Evolutionary conservation across 495 filamentous ascomycete genomes (phyloP), one percentile per base, ranked within the genome.

Genomic region (Talaromyces ruber): DNA sequence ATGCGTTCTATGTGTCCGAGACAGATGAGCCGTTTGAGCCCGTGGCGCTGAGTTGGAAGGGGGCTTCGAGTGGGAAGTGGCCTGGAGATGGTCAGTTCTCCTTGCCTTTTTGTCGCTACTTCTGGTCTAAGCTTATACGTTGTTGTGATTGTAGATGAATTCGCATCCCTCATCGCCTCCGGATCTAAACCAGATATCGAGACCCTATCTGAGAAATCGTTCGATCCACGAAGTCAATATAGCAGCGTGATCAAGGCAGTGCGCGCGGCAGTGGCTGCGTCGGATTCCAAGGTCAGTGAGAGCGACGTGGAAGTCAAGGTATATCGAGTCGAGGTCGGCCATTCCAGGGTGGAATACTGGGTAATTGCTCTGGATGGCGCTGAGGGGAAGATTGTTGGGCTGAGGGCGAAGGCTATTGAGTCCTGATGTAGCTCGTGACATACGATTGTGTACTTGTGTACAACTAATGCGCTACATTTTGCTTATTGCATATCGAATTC

Each of bases 11-110:
- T 71, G 71, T 82, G 4, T 92, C 87, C 59, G 92, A 96, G 62
- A 82, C 89, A 6, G 92, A 96, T 73, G 89, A 93, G 75, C 88
- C 88, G 37, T 96, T 93, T 71, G 86, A 86, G 69, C 82, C 85
- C 1, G 90, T 96, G 4, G 81, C 76, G 57, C 67, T 96, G 65
- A 76, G 74, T 62, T 92, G 81, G 81, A 76, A 79, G 50, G 85
- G 83, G 45, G 76, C 76, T 18, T 68, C 62, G 39, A 76, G 77
- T 45, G 79, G 76, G 37, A 70, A 72, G 45, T 79, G 88, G 71
- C 87, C 87, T 39, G 84, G 83, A 70, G 76, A 86, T 70, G 81
- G 87, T 88, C 68, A 43, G 80, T 79, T 59, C 34, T 25, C 43
- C 59, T 63, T 53, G 69, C 0, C 6, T 54, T 25, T 11, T 14